Percentiles rank a stretch among this genome's conserved stretches.
These are phyloP conservation scores for Mucor circinelloides DNA, from an alignment of 371 early-diverging fungal species.

Conservation along the genomic window DNA sequence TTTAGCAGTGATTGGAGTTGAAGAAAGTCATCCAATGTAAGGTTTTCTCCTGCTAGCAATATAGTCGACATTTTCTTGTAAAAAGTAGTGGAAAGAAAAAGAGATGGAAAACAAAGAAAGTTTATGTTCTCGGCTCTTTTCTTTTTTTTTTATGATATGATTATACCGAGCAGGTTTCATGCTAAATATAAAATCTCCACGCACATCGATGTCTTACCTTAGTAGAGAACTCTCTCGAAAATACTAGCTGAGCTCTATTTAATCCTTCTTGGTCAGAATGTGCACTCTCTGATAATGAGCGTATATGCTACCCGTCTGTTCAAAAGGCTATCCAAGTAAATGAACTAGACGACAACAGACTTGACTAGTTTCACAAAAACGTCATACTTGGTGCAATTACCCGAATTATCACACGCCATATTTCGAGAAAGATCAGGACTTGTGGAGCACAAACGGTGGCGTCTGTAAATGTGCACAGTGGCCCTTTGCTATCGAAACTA, in stretches of 20 bases:
- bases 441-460: too few species aligned
- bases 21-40: constrained; percentile 20
- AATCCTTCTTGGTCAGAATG: neutral
- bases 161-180: neutral
- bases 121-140: too few species aligned
- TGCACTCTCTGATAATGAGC: neutral
- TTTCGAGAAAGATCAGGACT: neutral
- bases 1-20: constrained; percentile 23
- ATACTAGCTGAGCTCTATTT: neutral
- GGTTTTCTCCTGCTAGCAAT: neutral
- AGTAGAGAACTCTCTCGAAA: neutral
- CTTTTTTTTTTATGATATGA: too few species aligned
- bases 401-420: neutral
- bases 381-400: neutral
- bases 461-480: too few species aligned
- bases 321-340: neutral
- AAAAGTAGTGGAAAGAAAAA: too few species aligned
- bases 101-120: too few species aligned
- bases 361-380: neutral
- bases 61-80: neutral
- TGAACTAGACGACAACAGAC: neutral
- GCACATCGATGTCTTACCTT: neutral
- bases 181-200: neutral
- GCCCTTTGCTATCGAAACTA: too few species aligned
- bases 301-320: neutral